A percentile compares a stretch with the other conserved stretches of the same genome.
Conservation (phyloP, 2,329 filamentous ascomycete genomes). For the Cladosporium sp. region DNA sequence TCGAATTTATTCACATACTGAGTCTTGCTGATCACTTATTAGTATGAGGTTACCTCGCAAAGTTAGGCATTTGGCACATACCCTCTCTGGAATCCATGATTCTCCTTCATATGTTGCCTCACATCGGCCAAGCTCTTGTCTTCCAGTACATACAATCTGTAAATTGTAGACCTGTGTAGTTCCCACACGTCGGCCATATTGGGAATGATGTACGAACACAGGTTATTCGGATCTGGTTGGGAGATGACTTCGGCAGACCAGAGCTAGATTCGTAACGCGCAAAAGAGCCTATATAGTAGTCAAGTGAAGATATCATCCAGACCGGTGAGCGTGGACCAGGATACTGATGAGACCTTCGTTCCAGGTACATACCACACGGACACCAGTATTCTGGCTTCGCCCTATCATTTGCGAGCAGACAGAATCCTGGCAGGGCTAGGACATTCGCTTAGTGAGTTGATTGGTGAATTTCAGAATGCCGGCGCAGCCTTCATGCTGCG, state of each 20-base stretch:
- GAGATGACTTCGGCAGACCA: too few relatives aligned
- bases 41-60: background rate
- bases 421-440: constrained; percentile 1
- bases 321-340: background rate
- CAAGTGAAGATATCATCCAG: too few relatives aligned
- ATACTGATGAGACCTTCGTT: background rate
- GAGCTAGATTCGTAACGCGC: too few relatives aligned
- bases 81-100: background rate
- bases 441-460: background rate
- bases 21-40: background rate
- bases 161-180: background rate
- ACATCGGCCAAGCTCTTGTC: constrained; percentile 1
- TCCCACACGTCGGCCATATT: constrained; percentile 2
- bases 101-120: background rate
- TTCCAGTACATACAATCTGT: background rate
- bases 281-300: background rate
- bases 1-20: background rate
- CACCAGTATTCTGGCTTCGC: background rate
- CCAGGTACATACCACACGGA: background rate
- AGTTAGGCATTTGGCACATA: background rate
- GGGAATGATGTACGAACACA: too few relatives aligned
- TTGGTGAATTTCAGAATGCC: background rate
- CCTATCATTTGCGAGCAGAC: background rate
- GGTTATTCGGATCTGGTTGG: too few relatives aligned
- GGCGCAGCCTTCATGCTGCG: constrained; percentile 1